phyloP scores from a whole-genome alignment of 2,329 filamentous ascomycete genomes.

The Verticillium zaregamsianum region DNA sequence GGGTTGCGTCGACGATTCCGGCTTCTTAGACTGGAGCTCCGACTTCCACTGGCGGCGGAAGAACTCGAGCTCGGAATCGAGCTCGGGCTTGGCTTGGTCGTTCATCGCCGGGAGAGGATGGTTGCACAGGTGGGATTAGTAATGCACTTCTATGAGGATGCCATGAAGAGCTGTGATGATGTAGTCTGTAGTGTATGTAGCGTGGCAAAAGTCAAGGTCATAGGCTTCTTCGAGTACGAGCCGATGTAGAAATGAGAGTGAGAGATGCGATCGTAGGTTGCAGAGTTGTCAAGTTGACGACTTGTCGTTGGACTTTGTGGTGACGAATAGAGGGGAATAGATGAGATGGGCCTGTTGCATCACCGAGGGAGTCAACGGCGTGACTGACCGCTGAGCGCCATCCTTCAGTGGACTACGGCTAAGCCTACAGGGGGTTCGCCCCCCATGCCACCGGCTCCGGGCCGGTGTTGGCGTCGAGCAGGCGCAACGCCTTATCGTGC shows the following conservation, averaged over 20 bases:
- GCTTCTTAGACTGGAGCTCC: slow-evolving; percentile 56
- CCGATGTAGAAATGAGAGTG: not conserved
- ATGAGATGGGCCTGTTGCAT: not conserved
- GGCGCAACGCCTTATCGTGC: not conserved
- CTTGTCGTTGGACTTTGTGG: not conserved
- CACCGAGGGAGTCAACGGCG: not conserved
- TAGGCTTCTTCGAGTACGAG: not conserved
- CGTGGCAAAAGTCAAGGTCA: not conserved
- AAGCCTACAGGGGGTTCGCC: not conserved
- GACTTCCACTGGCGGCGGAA: slow-evolving; percentile 85
- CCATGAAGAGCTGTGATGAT: not conserved
- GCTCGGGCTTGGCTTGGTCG: slow-evolving; percentile 22
- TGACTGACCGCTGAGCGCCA: not conserved
- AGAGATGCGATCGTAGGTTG: not conserved
- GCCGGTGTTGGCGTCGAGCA: not conserved
- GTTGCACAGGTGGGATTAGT: not conserved
- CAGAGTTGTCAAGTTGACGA: not conserved
- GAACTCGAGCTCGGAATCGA: slow-evolving; percentile 71
- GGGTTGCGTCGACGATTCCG: slow-evolving; percentile 4
- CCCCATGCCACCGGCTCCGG: not conserved
- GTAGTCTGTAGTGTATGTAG: not conserved
- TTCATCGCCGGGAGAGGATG: not conserved
- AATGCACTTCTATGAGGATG: not conserved
- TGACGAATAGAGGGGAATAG: not conserved
- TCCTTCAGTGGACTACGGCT: not conserved